Conservation (phyloP, 1,139 yeast species). For the Diutina rugosa region DNA sequence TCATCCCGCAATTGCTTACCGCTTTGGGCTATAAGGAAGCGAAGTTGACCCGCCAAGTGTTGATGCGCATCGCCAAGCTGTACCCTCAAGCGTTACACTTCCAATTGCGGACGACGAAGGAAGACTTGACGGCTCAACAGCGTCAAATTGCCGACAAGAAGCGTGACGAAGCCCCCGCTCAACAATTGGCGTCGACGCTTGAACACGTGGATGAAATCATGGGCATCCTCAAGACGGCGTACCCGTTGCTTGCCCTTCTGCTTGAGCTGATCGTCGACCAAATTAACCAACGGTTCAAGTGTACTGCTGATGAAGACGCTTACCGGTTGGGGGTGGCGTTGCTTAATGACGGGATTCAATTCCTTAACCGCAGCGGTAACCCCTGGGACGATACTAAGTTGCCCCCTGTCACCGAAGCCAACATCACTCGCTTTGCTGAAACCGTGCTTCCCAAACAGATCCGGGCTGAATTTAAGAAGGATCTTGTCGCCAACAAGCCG, state of each 20-base stretch:
- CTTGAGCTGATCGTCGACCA: slow-evolving; percentile 93
- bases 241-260: slow-evolving; percentile 84
- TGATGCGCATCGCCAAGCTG: slow-evolving; percentile 86
- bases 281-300: slow-evolving; percentile 85
- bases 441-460: slow-evolving; percentile 85
- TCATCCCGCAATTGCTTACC: slow-evolving; percentile 85
- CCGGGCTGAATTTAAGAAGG: slow-evolving; percentile 83
- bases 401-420: slow-evolving; percentile 87
- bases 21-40: slow-evolving; percentile 90
- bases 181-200: slow-evolving; percentile 61
- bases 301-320: slow-evolving; percentile 93
- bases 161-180: slow-evolving; percentile 6
- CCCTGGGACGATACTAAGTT: slow-evolving; percentile 82
- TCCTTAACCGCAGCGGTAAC: slow-evolving; percentile 69
- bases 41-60: slow-evolving; percentile 69
- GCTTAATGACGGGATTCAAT: slow-evolving; percentile 86
- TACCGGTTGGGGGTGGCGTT: slow-evolving; percentile 87
- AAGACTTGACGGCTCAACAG: slow-evolving; percentile 81
- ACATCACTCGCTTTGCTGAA: slow-evolving; percentile 82
- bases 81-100: slow-evolving; percentile 96
- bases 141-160: slow-evolving; percentile 38
- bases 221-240: slow-evolving; percentile 91
- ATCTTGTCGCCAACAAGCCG: slow-evolving; percentile 80
- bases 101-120: slow-evolving; percentile 89
- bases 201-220: slow-evolving; percentile 91